These are phyloP conservation scores for Herpetomonas samuelpessoai DNA, from an alignment of 208 protist genomes.

Conservation along the genomic window DNA sequence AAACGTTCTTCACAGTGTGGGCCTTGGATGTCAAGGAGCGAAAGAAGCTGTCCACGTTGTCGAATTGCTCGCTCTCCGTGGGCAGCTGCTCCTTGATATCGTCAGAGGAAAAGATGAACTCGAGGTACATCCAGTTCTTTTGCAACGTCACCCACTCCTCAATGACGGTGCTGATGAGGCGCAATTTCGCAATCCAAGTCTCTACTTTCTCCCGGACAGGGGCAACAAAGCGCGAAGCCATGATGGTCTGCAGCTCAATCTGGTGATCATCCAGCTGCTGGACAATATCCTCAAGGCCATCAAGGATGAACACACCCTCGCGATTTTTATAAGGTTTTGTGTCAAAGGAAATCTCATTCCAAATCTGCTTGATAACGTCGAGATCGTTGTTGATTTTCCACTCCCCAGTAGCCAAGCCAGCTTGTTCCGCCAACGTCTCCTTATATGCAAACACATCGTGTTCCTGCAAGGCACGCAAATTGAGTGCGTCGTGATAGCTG, in stretches of 20 bases:
- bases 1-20: constrained; percentile 84
- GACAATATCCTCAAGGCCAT: constrained; percentile 89
- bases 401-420: constrained; percentile 91
- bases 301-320: constrained; percentile 90
- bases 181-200: constrained; percentile 88
- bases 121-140: constrained; percentile 97
- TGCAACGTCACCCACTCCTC: constrained; percentile 96
- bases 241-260: constrained; percentile 89
- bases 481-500: constrained; percentile 85
- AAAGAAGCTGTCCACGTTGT: constrained; percentile 89
- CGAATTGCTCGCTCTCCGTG: constrained; percentile 89
- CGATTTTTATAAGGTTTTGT: constrained; percentile 87
- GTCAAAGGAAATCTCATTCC: constrained; percentile 70
- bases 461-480: constrained; percentile 77
- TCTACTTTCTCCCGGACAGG: constrained; percentile 83
- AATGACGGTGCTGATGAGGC: constrained; percentile 84
- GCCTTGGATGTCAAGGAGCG: constrained; percentile 87
- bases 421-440: constrained; percentile 86
- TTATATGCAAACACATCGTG: constrained; percentile 82
- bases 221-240: constrained; percentile 89
- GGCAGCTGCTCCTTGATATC: constrained; percentile 96
- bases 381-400: constrained; percentile 92
- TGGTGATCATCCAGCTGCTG: constrained; percentile 93
- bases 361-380: constrained; percentile 83
- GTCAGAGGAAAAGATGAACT: constrained; percentile 97